phyloP scores from a whole-genome alignment of 23 red algal genomes.

The Gracilaria domingensis region DNA sequence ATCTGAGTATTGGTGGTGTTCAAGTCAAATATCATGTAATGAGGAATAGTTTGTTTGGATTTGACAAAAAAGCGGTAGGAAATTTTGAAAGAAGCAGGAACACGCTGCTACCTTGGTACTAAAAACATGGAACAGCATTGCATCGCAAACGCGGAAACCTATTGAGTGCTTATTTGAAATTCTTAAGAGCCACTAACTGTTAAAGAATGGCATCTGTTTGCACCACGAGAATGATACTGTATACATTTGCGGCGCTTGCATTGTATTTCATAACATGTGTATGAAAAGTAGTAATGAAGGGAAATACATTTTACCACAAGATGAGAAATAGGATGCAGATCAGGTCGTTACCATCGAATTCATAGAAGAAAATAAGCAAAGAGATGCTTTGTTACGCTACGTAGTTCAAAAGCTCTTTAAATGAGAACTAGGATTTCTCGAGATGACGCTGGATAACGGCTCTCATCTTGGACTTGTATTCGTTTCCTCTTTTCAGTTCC shows the following conservation, averaged over 20 bases:
- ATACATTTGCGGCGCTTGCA: slow-evolving; percentile 19
- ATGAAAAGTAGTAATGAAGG: background rate
- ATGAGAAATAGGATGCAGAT: background rate
- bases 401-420: too few relatives aligned
- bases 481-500: too few relatives aligned
- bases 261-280: too few relatives aligned
- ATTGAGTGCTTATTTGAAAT: background rate
- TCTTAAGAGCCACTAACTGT: background rate
- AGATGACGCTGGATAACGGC: too few relatives aligned
- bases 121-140: slow-evolving; percentile 26
- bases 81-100: background rate
- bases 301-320: background rate
- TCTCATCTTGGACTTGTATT: too few relatives aligned
- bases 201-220: background rate
- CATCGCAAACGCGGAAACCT: slow-evolving; percentile 9
- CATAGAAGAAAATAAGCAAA: background rate
- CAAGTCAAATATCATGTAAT: background rate
- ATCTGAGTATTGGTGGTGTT: background rate
- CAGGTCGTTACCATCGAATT: background rate
- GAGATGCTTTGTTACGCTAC: too few relatives aligned
- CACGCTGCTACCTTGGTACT: background rate
- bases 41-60: slow-evolving; percentile 15
- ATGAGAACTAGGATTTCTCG: too few relatives aligned
- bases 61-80: slow-evolving; percentile 8
- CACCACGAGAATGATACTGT: background rate